A percentile compares a stretch with the other conserved stretches of the same genome.
These are phyloP conservation scores for Jackrogersella multiformis DNA, from an alignment of 495 filamentous ascomycete genomes.

Conservation along the genomic window DNA sequence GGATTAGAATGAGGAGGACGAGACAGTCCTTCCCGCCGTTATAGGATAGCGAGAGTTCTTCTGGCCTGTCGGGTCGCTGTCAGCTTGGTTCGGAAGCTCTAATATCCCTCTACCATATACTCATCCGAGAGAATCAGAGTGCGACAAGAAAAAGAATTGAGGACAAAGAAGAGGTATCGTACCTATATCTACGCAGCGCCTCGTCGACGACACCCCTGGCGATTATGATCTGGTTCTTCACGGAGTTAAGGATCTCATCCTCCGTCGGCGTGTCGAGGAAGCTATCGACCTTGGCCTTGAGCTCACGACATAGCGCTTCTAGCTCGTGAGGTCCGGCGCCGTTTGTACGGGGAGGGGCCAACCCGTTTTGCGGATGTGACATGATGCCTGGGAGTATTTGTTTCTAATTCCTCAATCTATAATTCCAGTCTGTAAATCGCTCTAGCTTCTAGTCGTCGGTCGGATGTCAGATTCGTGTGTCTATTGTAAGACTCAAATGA, in stretches of 20 bases:
- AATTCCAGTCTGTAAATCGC: neutral
- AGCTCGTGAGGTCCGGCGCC: constrained; percentile 22
- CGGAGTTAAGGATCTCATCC: constrained; percentile 65
- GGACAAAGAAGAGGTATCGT: constrained; percentile 27
- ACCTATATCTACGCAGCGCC: constrained; percentile 77
- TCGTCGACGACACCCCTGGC: constrained; percentile 76
- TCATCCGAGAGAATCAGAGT: neutral
- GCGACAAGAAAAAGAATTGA: constrained; percentile 1
- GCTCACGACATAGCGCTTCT: constrained; percentile 58
- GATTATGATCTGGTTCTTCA: constrained; percentile 76
- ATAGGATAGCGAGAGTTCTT: constrained; percentile 89
- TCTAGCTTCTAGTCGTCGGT: neutral
- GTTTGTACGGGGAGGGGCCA: constrained; percentile 22
- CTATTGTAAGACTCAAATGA: neutral
- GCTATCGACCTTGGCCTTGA: constrained; percentile 69
- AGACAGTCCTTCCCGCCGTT: constrained; percentile 99
- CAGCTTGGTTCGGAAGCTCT: neutral
- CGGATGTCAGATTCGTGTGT: neutral
- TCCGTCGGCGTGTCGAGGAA: constrained; percentile 73
- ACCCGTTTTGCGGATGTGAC: constrained; percentile 18
- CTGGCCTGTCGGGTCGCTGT: constrained; percentile 58
- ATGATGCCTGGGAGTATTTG: neutral
- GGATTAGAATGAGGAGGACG: constrained; percentile 87
- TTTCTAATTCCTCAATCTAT: neutral
- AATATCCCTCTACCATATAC: neutral